phyloP scores from a whole-genome alignment of 2,329 filamentous ascomycete species.

The Penicillium sp. region DNA sequence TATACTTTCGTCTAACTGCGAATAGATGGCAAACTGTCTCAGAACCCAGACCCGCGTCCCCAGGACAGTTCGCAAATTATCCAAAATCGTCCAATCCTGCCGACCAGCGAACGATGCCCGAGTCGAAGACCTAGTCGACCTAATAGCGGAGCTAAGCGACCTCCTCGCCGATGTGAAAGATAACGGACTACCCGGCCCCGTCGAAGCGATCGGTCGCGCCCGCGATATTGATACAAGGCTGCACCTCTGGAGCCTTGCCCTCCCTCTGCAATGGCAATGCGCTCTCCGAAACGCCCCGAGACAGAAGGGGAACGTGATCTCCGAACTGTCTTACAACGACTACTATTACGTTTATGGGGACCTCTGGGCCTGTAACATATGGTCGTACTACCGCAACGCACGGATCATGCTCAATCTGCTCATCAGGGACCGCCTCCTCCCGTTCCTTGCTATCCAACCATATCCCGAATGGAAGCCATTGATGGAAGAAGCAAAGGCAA shows the following conservation, averaged over 20 bases:
- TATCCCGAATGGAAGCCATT: slow-evolving; percentile 8
- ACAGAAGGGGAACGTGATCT: background rate
- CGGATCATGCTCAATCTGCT: slow-evolving; percentile 14
- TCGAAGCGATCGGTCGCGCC: slow-evolving; percentile 9
- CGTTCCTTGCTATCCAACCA: slow-evolving; percentile 2
- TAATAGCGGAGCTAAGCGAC: slow-evolving; percentile 8
- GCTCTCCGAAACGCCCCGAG: background rate
- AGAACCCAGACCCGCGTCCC: slow-evolving; percentile 11
- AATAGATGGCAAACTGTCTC: slow-evolving; percentile 18
- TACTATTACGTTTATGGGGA: slow-evolving; percentile 16
- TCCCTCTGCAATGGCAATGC: background rate
- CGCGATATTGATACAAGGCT: slow-evolving; percentile 3
- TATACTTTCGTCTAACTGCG: background rate
- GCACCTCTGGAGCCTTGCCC: slow-evolving; percentile 1
- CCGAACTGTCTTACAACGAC: background rate
- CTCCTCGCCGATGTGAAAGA: slow-evolving; percentile 13
- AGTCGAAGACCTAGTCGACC: slow-evolving; percentile 7
- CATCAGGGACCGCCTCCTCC: background rate
- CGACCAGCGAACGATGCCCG: background rate
- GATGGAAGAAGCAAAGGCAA: slow-evolving; percentile 1
- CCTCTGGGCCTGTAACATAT: slow-evolving; percentile 19
- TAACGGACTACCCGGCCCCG: background rate
- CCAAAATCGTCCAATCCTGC: slow-evolving; percentile 6
- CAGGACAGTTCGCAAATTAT: background rate
- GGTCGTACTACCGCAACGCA: slow-evolving; percentile 16